A percentile compares a stretch with the other conserved stretches of the same genome.
These are phyloP conservation scores for Penicillium coprophilum DNA, from an alignment of 495 filamentous ascomycete species.

Conservation along the genomic window DNA sequence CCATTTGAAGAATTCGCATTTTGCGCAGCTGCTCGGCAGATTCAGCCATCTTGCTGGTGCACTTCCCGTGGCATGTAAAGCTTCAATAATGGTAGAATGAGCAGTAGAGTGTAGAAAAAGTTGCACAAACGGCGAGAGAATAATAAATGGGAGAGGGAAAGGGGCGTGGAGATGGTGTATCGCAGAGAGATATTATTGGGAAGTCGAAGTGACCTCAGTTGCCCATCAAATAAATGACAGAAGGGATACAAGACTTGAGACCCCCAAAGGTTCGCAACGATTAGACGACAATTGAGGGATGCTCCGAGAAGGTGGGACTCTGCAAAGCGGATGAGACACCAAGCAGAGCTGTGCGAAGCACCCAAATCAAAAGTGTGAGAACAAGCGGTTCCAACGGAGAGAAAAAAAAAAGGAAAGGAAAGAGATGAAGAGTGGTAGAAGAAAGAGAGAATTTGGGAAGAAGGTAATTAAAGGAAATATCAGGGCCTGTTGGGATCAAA, in stretches of 20 bases:
- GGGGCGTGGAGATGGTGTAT: neutral
- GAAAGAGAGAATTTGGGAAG: neutral
- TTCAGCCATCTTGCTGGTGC: neutral
- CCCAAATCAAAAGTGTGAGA: neutral
- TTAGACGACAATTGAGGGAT: neutral
- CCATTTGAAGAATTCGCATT: slow-evolving; percentile 33
- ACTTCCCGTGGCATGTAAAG: neutral
- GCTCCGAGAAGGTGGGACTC: neutral
- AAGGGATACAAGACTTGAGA: neutral
- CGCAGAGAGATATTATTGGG: neutral
- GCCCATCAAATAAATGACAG: neutral
- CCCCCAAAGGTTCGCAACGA: neutral
- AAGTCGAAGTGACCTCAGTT: neutral
- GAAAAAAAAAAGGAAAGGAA: neutral
- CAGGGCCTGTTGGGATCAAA: neutral
- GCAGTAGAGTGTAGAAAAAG: too few species aligned
- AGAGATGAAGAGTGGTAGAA: neutral
- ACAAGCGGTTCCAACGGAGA: neutral
- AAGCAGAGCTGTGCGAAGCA: neutral
- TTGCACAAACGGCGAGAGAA: too few species aligned
- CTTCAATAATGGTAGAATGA: neutral
- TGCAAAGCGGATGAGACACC: neutral
- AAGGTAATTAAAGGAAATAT: neutral
- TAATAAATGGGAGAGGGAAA: neutral
- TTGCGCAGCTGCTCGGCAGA: neutral